Evolutionary conservation across 2,329 filamentous ascomycete species (phyloP).

Genomic region (Didymella lethalis): DNA sequence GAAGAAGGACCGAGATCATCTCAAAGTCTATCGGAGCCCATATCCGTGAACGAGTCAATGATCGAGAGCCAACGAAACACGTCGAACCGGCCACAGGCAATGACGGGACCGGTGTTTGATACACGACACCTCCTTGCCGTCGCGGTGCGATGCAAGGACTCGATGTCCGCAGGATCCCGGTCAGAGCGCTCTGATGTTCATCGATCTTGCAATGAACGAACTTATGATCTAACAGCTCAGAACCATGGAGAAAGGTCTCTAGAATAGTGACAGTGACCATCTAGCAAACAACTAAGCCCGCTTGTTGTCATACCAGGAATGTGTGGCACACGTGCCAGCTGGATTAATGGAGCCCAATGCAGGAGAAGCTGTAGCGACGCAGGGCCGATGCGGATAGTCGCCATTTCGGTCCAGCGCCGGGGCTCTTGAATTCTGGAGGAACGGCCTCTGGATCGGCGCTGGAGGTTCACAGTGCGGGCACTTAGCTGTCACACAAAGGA

Average conservation of each 20-base stretch:
- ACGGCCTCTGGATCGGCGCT: slow-evolving; percentile 5
- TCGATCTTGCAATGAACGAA: neutral
- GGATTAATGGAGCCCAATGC: slow-evolving; percentile 9
- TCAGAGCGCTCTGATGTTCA: neutral
- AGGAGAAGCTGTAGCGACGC: slow-evolving; percentile 17
- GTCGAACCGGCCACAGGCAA: neutral
- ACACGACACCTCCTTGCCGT: slow-evolving; percentile 10
- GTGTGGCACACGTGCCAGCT: slow-evolving; percentile 6
- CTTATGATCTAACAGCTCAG: neutral
- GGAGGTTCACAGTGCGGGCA: neutral
- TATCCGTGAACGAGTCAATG: neutral
- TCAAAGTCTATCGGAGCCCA: neutral
- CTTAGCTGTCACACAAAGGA: slow-evolving; percentile 8
- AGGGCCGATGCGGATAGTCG: slow-evolving; percentile 13
- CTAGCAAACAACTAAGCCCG: neutral
- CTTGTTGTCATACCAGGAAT: neutral
- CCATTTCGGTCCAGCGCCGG: slow-evolving; percentile 6
- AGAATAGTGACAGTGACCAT: neutral
- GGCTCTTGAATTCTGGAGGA: slow-evolving; percentile 9
- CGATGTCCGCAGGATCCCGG: neutral
- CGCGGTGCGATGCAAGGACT: slow-evolving; percentile 16
- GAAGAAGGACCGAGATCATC: neutral
- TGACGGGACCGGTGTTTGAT: slow-evolving; percentile 16
- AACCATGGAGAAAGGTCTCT: neutral
- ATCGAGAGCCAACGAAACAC: slow-evolving; percentile 7